These are phyloP conservation scores for Xylaria multiplex DNA, from an alignment of 2,329 filamentous ascomycete genomes.

Conservation along the genomic window DNA sequence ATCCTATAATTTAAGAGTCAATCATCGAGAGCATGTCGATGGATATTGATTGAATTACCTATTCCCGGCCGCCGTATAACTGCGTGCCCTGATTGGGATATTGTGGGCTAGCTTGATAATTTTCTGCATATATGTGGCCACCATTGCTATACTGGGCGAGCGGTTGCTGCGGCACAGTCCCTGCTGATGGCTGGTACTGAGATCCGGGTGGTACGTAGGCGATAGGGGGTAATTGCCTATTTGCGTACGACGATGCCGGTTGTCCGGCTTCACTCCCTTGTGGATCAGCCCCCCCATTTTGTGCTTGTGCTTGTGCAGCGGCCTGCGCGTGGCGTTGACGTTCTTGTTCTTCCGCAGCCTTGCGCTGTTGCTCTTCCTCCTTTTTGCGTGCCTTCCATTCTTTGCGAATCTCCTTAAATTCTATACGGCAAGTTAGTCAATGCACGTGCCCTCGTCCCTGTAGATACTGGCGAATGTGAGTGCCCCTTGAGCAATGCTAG, in stretches of 20 bases:
- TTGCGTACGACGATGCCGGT: slow-evolving; percentile 65
- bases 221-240: slow-evolving; percentile 78
- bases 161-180: slow-evolving; percentile 56
- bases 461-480: background rate
- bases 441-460: background rate
- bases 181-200: slow-evolving; percentile 73
- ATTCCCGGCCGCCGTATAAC: slow-evolving; percentile 69
- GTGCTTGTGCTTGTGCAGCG: slow-evolving; percentile 63
- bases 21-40: background rate
- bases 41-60: slow-evolving; percentile 16
- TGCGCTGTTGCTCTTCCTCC: slow-evolving; percentile 91
- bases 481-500: background rate
- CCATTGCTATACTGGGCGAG: slow-evolving; percentile 64
- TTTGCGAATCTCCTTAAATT: slow-evolving; percentile 99
- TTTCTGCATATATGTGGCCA: slow-evolving; percentile 66
- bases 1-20: slow-evolving; percentile 12
- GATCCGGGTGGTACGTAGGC: slow-evolving; percentile 71
- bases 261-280: slow-evolving; percentile 64
- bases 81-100: slow-evolving; percentile 68
- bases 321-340: slow-evolving; percentile 67
- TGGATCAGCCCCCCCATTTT: slow-evolving; percentile 61
- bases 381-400: slow-evolving; percentile 99
- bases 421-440: slow-evolving; percentile 60
- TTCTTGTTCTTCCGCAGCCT: slow-evolving; percentile 86
- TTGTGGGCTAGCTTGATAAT: slow-evolving; percentile 57